These are phyloP conservation scores for Petunia hybrid DNA, from an alignment of 305 asterid species.

Conservation along the genomic window DNA sequence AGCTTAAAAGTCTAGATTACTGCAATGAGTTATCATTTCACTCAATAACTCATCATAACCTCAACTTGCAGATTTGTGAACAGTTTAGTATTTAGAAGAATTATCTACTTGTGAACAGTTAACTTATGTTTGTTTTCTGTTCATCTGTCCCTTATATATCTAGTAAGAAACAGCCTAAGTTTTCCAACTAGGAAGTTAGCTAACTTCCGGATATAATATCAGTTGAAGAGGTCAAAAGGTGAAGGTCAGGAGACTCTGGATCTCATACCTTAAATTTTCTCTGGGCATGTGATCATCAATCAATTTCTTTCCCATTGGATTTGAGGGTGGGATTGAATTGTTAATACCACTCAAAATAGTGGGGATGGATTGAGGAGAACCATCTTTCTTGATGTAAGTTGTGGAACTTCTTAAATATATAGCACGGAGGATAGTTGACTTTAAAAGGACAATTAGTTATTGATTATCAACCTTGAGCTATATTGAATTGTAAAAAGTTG, in stretches of 20 bases:
- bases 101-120: conserved; percentile 2
- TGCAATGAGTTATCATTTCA: background rate
- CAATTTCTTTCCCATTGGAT: background rate
- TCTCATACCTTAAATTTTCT: background rate
- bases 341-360: background rate
- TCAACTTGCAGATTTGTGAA: background rate
- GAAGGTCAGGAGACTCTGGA: background rate
- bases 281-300: conserved; percentile 28
- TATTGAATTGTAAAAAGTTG: conserved; percentile 4
- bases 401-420: background rate
- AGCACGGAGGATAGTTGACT: conserved; percentile 2
- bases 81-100: background rate
- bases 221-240: background rate
- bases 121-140: conserved; percentile 1
- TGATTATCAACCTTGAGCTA: background rate
- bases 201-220: background rate
- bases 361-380: background rate
- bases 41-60: background rate
- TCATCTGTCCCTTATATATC: background rate
- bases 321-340: conserved; percentile 19
- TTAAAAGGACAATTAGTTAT: background rate
- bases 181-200: background rate
- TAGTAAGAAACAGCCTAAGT: background rate
- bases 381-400: background rate
- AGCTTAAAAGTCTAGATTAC: background rate